These are phyloP conservation scores for Eucalyptus pauciflora DNA, from an alignment of 345 rosid genomes.

Conservation along the genomic window DNA sequence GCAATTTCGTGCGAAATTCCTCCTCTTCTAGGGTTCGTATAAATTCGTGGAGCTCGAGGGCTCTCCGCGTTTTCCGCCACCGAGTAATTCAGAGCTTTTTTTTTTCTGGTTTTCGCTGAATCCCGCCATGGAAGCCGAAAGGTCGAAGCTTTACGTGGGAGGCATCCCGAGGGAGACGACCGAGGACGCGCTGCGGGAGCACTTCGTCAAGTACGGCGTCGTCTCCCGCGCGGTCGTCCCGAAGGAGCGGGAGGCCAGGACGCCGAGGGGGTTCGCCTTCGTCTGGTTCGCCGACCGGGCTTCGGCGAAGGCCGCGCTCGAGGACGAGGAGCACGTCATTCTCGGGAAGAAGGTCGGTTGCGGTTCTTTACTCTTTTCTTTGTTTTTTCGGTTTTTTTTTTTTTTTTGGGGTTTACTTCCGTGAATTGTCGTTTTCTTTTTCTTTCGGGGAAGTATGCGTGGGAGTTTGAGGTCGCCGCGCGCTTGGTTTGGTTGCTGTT, in stretches of 20 bases:
- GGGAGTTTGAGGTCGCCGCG: background rate
- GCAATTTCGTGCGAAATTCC: background rate
- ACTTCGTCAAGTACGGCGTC: slow-evolving; percentile 60
- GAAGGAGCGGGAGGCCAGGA: slow-evolving; percentile 27
- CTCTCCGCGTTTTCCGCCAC: background rate
- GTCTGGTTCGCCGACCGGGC: slow-evolving; percentile 44
- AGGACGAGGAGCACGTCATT: slow-evolving; percentile 37
- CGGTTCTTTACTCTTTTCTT: background rate
- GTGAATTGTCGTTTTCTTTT: background rate
- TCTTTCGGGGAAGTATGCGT: background rate
- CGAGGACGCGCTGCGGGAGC: slow-evolving; percentile 36
- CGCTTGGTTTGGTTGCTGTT: background rate
- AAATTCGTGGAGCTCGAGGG: too few species aligned
- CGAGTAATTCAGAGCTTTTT: background rate
- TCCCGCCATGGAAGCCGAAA: slow-evolving; percentile 33
- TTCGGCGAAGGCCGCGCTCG: slow-evolving; percentile 45
- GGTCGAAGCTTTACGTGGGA: slow-evolving; percentile 57
- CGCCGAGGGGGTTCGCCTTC: slow-evolving; percentile 63
- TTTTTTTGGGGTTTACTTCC: background rate
- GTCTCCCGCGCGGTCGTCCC: slow-evolving; percentile 42
- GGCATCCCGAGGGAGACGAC: slow-evolving; percentile 51
- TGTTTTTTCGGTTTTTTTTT: background rate
- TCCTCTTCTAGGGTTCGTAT: too few species aligned
- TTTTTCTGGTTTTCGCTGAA: background rate
- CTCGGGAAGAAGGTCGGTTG: slow-evolving; percentile 62